A percentile compares a stretch with the other conserved stretches of the same genome.
Conservation (phyloP, 805 yeast genomes). For the Hagleromyces aurorensis region DNA sequence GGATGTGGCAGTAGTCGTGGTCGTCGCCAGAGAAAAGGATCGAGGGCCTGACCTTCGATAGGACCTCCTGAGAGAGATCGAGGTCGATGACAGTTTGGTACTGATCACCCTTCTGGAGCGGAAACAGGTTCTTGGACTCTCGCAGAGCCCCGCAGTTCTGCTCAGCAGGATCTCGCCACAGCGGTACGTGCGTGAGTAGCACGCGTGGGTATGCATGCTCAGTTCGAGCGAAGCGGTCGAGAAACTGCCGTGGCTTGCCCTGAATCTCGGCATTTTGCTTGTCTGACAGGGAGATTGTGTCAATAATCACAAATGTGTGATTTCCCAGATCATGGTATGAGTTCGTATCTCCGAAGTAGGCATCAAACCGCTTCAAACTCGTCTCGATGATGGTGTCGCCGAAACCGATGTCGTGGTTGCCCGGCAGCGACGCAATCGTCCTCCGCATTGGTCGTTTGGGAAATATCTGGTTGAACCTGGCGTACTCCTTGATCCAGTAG, state of each 20-base stretch:
- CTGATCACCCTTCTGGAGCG: conserved; percentile 68
- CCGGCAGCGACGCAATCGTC: conserved; percentile 54
- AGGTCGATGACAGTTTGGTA: conserved; percentile 83
- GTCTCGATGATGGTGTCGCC: conserved; percentile 58
- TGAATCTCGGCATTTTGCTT: conserved; percentile 38
- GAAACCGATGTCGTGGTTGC: conserved; percentile 96
- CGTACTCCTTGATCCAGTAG: conserved; percentile 63
- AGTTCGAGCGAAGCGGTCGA: conserved; percentile 33
- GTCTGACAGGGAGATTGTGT: conserved; percentile 76
- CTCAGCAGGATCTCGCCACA: conserved; percentile 55
- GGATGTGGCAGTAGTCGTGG: conserved; percentile 86
- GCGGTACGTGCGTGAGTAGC: conserved; percentile 80
- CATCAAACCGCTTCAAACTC: conserved; percentile 54
- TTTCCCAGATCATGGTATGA: conserved; percentile 47
- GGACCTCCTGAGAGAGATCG: conserved; percentile 48
- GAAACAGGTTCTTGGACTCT: conserved; percentile 60
- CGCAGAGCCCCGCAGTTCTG: conserved; percentile 71
- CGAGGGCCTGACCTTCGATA: conserved; percentile 54
- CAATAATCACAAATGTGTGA: conserved; percentile 70
- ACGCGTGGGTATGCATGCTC: conserved; percentile 46
- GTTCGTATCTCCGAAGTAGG: conserved; percentile 66
- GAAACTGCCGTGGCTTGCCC: conserved; percentile 42
- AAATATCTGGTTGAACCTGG: conserved; percentile 61
- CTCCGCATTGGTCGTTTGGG: conserved; percentile 42
- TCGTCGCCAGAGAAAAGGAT: conserved; percentile 88